phyloP scores from a whole-genome alignment of 768 basidiomycete species.

The Basidioascus undulatus region DNA sequence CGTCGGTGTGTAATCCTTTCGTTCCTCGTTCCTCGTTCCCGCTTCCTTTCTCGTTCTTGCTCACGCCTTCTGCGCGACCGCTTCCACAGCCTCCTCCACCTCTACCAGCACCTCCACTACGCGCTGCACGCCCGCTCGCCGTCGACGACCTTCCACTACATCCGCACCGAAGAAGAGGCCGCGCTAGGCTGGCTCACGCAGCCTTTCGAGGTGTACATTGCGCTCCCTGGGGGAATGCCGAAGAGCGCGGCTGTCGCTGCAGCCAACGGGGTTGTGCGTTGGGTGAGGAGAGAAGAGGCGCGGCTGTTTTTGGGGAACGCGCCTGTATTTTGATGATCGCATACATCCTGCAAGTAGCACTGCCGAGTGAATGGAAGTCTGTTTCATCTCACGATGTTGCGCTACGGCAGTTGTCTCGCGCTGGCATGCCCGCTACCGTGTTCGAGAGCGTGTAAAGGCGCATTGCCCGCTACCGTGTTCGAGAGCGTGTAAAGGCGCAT shows the following conservation, averaged over 20 bases:
- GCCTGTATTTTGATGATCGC: conserved; percentile 42
- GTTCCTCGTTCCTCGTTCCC: neutral
- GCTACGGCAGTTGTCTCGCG: too few species aligned
- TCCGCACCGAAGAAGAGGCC: conserved; percentile 62
- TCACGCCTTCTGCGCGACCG: too few species aligned
- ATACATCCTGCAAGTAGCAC: too few species aligned
- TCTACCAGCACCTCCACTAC: conserved; percentile 74
- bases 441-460: too few species aligned
- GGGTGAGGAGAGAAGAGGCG: conserved; percentile 74
- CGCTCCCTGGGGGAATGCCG: conserved; percentile 55
- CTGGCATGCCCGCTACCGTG: too few species aligned
- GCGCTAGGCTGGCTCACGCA: conserved; percentile 95
- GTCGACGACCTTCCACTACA: conserved; percentile 62
- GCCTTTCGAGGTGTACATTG: conserved; percentile 73
- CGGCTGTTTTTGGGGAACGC: conserved; percentile 65
- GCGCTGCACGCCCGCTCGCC: conserved; percentile 63
- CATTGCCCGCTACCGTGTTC: too few species aligned
- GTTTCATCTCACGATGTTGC: too few species aligned
- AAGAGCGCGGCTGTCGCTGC: conserved; percentile 71
- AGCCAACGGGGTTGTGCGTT: conserved; percentile 66
- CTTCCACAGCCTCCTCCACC: conserved; percentile 38
- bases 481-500: too few species aligned
- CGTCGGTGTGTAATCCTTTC: conserved; percentile 27
- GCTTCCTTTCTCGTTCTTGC: neutral
- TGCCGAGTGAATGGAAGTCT: too few species aligned